Evolutionary conservation across 2,329 filamentous ascomycete genomes (phyloP), one percentile per base, ranked within the genome.

Genomic region (Helicocarpus griseus): DNA sequence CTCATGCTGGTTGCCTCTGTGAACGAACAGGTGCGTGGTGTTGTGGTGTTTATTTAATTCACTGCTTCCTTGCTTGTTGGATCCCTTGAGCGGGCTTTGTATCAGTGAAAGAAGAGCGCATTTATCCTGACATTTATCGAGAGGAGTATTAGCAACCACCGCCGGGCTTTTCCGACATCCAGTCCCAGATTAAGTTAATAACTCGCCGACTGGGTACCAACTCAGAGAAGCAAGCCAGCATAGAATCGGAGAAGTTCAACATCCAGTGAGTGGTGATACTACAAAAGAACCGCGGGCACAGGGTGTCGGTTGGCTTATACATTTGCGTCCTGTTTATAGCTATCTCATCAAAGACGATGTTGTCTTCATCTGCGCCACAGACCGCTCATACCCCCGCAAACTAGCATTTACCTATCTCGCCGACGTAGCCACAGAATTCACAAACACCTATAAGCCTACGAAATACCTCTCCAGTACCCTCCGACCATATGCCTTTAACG

Each of bases 391-490:
- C 77, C 91, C 93, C 53, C 91, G 93, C 71, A 97, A 98, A 73
- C 86, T 98, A 46, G 91, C 94, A 65, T 95, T 98, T 72, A 96
- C 91, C 55, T 98, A 97, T 79, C 89, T 98, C 55, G 83, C 88
- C 61, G 93, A 98, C 75, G 80, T 98, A 50, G 81, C 87, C 53
- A 80, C 82, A 69, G 93, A 98, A 75, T 98, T 98, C 77, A 83
- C 83, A 57, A 90, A 83, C 58, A 89, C 85, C 52, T 94, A 98
- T 77, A 79, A 83, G 45, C 67, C 80, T 17, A 66, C 77, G 51
- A 86, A 93, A 71, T 84, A 95, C 60, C 81, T 86, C 63, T 82
- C 80, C 39, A 81, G 87, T 0, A 75, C 77, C 31, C 80, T 94
- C 58, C 87, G 91, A 22, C 91, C 93, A 5, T 98, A 97, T 72